Percentiles rank a stretch among this genome's conserved stretches.
phyloP scores from a whole-genome alignment of 208 protist species.

The Angomonas ambiguus region DNA sequence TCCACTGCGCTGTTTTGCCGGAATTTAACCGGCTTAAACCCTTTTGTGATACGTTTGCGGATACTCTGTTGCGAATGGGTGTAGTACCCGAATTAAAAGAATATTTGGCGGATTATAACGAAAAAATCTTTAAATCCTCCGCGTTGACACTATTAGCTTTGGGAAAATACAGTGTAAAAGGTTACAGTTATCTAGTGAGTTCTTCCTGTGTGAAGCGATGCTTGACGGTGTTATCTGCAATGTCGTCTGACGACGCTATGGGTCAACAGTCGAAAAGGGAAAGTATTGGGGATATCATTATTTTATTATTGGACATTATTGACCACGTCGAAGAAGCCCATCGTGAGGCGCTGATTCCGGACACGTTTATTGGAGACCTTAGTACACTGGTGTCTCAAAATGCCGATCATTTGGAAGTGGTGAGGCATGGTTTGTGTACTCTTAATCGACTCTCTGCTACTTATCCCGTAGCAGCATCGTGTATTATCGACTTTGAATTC shows the following conservation, averaged over 20 bases:
- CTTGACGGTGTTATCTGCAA: not conserved
- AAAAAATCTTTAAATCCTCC: not conserved
- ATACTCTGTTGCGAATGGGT: slow-evolving; percentile 3
- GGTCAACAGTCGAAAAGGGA: not conserved
- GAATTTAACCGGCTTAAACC: not conserved
- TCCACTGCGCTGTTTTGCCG: not conserved
- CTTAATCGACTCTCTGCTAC: slow-evolving; percentile 33
- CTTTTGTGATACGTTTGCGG: not conserved
- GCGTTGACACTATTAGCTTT: not conserved
- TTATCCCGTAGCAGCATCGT: slow-evolving; percentile 49
- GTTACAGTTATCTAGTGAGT: not conserved
- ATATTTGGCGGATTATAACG: slow-evolving; percentile 33
- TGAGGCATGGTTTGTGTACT: slow-evolving; percentile 24
- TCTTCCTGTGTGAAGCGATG: not conserved
- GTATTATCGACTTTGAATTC: slow-evolving; percentile 68
- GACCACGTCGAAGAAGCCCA: slow-evolving; percentile 19
- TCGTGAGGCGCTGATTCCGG: slow-evolving; percentile 17
- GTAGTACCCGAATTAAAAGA: slow-evolving; percentile 28
- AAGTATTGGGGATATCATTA: not conserved
- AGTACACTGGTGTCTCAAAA: slow-evolving; percentile 40
- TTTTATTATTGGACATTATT: slow-evolving; percentile 12
- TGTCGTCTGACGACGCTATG: not conserved
- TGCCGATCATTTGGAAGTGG: slow-evolving; percentile 17
- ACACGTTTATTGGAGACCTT: slow-evolving; percentile 27
- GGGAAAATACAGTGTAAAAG: not conserved